A percentile compares a stretch with the other conserved stretches of the same genome.
Conservation (phyloP, 2,329 filamentous ascomycete genomes). For the Leptosphaerulina australis region DNA sequence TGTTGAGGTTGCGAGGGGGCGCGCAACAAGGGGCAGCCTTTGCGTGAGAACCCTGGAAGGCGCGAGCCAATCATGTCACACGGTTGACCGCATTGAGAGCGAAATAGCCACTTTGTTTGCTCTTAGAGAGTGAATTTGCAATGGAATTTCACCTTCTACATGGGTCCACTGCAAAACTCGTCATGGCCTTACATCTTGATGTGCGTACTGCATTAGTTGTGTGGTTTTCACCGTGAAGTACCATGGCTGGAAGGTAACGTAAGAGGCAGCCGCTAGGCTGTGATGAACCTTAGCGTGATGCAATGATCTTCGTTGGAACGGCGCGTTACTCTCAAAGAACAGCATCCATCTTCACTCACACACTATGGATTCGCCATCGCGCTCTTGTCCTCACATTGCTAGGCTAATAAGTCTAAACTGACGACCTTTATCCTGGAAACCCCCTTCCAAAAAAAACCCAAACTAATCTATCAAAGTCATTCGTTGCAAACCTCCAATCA, state of each 20-base stretch:
- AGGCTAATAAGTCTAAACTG: no score
- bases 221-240: not conserved
- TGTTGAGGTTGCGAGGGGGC: slow-evolving; percentile 25
- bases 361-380: no score
- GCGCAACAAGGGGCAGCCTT: slow-evolving; percentile 20
- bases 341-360: not conserved
- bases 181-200: not conserved
- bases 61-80: slow-evolving; percentile 12
- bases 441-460: no score
- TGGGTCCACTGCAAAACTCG: not conserved
- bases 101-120: slow-evolving; percentile 1
- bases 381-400: no score
- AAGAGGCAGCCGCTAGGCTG: slow-evolving; percentile 9
- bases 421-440: no score
- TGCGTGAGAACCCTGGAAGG: slow-evolving; percentile 1
- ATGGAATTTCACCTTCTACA: not conserved
- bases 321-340: not conserved
- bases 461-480: no score
- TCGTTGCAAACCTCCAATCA: no score
- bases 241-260: slow-evolving; percentile 7
- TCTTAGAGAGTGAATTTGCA: not conserved
- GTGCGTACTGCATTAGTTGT: not conserved
- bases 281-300: slow-evolving; percentile 3
- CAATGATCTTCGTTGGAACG: slow-evolving; percentile 13
- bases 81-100: slow-evolving; percentile 11